Evolutionary conservation across 352 stramenopile species (phyloP), one percentile per base, ranked within the genome.

Genomic region (Globisporangium barbulae): DNA sequence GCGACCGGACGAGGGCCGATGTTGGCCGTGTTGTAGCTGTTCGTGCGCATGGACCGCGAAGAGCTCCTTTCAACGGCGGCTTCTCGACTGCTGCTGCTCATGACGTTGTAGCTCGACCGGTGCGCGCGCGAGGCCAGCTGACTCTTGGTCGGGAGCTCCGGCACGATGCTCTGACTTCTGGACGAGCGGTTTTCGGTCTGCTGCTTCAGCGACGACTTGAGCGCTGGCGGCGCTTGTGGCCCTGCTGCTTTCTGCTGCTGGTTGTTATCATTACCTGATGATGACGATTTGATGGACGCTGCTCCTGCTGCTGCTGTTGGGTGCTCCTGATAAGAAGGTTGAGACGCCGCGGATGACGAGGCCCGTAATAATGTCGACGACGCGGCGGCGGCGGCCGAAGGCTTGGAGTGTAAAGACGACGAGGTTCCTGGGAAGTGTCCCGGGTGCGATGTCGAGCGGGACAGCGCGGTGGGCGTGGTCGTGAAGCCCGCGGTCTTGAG

Each of bases 121-220:
- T 59, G 30, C 9, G 56, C 31, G 13, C 63, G 56, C 5, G 48
- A 30, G 22, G 25, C 54, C 37, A 64, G 28, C 31, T 63, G 48
- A 39, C 50, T 57, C 49, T 63, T 60, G 3, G 48, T 64, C 22
- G 58, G 63, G 1, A 69, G 50, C 31, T 69, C 58, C 2, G 56
- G 48, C 37, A 64, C 58, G 41, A 57, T 64, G 30, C 63, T 69
- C 57, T 69, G 47, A 15, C 56, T 69, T 22, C 63, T 48, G 28
- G 37, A 22, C n/a, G 50, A 39, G n/a, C 58, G 63, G 4, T 19
- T 64, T 8, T 33, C 56, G 9, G 30, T 15, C 5, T 54, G 33
- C 45, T 52, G 37, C 35, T 61, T 59, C 17, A 60, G 21, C 49
- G 53, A 63, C 35, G 62, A 68, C 54, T 63, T 61, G 45, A 45